phyloP scores from a whole-genome alignment of 225 moss, liverwort and hornwort genomes.

The Polytrichum formosum region DNA sequence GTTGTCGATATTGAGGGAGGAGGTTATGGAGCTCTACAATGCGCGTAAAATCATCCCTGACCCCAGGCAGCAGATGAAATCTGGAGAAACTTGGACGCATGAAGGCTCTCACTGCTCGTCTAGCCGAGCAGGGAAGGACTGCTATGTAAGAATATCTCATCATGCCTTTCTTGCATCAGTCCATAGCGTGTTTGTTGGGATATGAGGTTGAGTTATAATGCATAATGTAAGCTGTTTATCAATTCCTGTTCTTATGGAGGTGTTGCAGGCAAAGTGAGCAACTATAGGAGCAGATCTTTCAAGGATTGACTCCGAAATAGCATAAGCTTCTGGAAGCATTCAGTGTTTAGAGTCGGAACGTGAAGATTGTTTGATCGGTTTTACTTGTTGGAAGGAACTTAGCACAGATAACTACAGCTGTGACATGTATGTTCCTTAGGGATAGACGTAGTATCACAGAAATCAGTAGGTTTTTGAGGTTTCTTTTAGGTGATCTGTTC shows the following conservation, averaged over 20 bases:
- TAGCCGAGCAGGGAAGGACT: slow-evolving; percentile 43
- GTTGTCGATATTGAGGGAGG: slow-evolving; percentile 39
- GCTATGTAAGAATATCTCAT: slow-evolving; percentile 30
- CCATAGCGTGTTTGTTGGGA: too few species aligned
- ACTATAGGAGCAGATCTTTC: slow-evolving; percentile 4
- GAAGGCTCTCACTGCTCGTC: slow-evolving; percentile 52
- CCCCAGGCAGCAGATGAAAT: slow-evolving; percentile 29
- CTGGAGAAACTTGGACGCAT: slow-evolving; percentile 43
- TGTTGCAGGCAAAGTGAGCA: slow-evolving; percentile 8
- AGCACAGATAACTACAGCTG: too few species aligned
- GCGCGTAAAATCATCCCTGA: slow-evolving; percentile 32
- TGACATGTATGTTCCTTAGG: too few species aligned
- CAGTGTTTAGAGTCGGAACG: too few species aligned
- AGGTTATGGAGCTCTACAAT: slow-evolving; percentile 45
- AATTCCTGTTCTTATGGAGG: neutral
- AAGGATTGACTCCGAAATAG: neutral
- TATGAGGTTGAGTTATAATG: neutral
- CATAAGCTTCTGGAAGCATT: neutral
- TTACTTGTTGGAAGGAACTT: too few species aligned
- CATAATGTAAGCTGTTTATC: neutral
- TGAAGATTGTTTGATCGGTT: too few species aligned
- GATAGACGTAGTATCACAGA: too few species aligned
- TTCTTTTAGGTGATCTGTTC: too few species aligned
- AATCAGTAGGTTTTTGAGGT: too few species aligned
- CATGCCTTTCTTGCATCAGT: too few species aligned